Conservation (phyloP, 2,329 filamentous ascomycete species). For the Apiospora pterosperma region DNA sequence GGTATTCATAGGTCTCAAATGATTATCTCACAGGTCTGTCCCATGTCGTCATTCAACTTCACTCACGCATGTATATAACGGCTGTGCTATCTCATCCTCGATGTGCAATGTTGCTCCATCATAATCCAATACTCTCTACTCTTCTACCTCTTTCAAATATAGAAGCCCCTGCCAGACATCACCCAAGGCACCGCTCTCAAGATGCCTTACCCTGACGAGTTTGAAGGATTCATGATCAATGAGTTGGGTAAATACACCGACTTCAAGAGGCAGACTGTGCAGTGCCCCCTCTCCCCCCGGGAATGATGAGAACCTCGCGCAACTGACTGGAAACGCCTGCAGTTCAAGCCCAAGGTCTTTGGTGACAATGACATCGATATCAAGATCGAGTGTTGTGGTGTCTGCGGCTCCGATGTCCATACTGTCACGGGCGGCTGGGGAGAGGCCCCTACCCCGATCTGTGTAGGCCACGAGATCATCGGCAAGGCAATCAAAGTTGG, state of each 20-base stretch:
- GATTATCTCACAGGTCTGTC: no score
- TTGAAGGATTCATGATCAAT: constrained; percentile 29
- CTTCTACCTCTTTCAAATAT: background rate
- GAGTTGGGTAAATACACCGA: constrained; percentile 25
- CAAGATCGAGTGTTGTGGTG: constrained; percentile 63
- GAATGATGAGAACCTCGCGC: background rate
- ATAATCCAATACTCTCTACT: background rate
- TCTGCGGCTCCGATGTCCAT: constrained; percentile 53
- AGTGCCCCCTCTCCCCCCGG: background rate
- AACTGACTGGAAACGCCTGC: background rate
- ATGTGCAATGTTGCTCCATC: no score
- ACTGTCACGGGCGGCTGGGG: constrained; percentile 31
- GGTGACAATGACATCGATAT: constrained; percentile 62
- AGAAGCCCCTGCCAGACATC: background rate
- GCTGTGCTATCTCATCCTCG: background rate
- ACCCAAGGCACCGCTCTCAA: constrained; percentile 6
- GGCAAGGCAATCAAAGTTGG: constrained; percentile 44
- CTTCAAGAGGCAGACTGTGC: constrained; percentile 26
- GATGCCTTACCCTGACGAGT: constrained; percentile 27
- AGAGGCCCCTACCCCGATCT: constrained; percentile 36
- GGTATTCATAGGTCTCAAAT: no score
- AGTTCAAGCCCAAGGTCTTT: constrained; percentile 29
- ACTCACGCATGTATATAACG: background rate
- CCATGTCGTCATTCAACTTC: background rate
- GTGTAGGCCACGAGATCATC: constrained; percentile 59